Evolutionary conservation across 768 basidiomycete species (phyloP).

Genomic region (Hygrocybe punicea): DNA sequence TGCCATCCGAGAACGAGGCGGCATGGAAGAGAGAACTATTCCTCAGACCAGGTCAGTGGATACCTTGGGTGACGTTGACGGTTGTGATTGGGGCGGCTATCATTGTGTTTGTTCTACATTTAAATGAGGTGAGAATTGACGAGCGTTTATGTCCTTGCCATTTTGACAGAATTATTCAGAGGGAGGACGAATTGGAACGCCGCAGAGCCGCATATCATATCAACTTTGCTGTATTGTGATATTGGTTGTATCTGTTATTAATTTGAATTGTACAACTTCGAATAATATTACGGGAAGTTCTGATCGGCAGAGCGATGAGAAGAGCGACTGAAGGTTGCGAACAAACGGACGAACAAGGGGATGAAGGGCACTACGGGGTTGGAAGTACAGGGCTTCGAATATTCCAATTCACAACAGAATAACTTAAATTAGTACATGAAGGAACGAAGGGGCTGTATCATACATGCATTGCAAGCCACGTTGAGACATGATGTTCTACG

Average conservation of each 20-base stretch:
- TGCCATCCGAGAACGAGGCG: constrained; percentile 58
- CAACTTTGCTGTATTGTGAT: constrained; percentile 89
- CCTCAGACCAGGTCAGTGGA: constrained; percentile 95
- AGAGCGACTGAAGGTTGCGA: too few relatives aligned
- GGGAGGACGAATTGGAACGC: constrained; percentile 91
- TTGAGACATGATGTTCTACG: too few relatives aligned
- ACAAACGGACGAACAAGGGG: too few relatives aligned
- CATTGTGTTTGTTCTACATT: constrained; percentile 82
- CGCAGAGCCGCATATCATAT: constrained; percentile 89
- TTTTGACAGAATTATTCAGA: constrained; percentile 41
- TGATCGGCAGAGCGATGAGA: too few relatives aligned
- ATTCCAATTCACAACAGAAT: too few relatives aligned
- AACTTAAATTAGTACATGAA: too few relatives aligned
- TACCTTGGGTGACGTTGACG: constrained; percentile 93
- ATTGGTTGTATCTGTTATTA: background rate
- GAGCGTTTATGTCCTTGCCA: background rate
- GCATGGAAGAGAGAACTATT: constrained; percentile 87
- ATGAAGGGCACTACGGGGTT: too few relatives aligned
- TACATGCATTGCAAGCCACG: too few relatives aligned
- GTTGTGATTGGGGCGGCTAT: constrained; percentile 74
- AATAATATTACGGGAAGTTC: too few relatives aligned
- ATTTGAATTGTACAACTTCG: too few relatives aligned
- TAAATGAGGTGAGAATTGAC: constrained; percentile 70
- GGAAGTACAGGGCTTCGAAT: too few relatives aligned
- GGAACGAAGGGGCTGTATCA: too few relatives aligned